Conservation (phyloP, 2,329 filamentous ascomycete species). For the Xylariales sp. region DNA sequence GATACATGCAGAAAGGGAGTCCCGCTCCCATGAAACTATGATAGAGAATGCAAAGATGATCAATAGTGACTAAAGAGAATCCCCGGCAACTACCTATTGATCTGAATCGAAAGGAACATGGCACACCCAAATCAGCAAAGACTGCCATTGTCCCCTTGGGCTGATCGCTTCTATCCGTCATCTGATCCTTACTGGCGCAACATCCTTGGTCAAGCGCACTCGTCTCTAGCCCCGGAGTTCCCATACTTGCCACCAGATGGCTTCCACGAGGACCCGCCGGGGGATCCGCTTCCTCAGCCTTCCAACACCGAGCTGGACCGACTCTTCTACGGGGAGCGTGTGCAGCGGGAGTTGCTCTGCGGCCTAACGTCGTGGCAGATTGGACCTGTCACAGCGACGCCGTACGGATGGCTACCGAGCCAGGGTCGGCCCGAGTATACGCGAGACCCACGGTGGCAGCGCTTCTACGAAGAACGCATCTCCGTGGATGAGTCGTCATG, state of each 20-base stretch:
- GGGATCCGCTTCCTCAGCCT: background rate
- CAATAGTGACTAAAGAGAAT: too few relatives aligned
- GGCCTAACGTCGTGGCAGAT: slow-evolving; percentile 7
- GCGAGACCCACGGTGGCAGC: background rate
- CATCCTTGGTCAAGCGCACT: slow-evolving; percentile 1
- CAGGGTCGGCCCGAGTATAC: background rate
- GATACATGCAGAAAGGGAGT: too few relatives aligned
- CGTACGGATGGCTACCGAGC: background rate
- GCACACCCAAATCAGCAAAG: background rate
- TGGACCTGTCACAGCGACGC: background rate
- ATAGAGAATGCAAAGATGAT: too few relatives aligned
- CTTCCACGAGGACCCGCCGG: background rate
- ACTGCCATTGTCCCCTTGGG: slow-evolving; percentile 6
- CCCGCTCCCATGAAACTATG: too few relatives aligned
- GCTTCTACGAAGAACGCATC: background rate
- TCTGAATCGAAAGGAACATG: too few relatives aligned
- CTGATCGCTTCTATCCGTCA: slow-evolving; percentile 3
- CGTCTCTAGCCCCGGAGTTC: slow-evolving; percentile 2
- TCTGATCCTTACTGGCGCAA: background rate
- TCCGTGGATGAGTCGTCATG: slow-evolving; percentile 1
- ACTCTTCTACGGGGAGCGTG: slow-evolving; percentile 5
- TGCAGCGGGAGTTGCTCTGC: background rate
- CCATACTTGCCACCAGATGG: background rate
- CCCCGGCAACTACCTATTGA: too few relatives aligned
- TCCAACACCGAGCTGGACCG: background rate